phyloP scores from a whole-genome alignment of 257 asterid species.

The Lithospermum erythrorhizon region DNA sequence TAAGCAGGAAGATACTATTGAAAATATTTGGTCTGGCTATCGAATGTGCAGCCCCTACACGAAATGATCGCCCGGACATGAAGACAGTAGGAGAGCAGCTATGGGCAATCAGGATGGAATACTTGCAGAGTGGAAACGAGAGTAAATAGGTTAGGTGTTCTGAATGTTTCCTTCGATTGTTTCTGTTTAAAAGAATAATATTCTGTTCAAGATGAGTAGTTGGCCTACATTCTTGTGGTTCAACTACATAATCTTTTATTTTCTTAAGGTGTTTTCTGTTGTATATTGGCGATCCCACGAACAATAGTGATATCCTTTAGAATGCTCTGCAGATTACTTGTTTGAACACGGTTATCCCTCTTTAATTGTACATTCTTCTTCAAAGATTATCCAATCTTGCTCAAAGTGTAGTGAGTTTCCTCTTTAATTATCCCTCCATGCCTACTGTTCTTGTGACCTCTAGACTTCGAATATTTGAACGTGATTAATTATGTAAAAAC shows the following conservation, averaged over 20 bases:
- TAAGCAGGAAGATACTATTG: slow-evolving; percentile 40
- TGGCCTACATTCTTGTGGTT: background rate
- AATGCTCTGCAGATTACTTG: background rate
- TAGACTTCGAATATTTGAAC: no score
- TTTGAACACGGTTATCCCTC: background rate
- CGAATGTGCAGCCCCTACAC: slow-evolving; percentile 82
- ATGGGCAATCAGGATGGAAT: slow-evolving; percentile 90
- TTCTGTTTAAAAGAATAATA: no score
- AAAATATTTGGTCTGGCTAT: slow-evolving; percentile 73
- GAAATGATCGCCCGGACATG: slow-evolving; percentile 89
- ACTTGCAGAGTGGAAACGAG: slow-evolving; percentile 42
- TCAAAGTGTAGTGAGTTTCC: no score
- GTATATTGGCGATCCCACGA: background rate
- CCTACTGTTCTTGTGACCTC: no score
- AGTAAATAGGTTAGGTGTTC: slow-evolving; percentile 3
- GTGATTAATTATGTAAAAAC: no score
- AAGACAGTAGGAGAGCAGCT: slow-evolving; percentile 66
- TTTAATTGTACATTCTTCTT: no score
- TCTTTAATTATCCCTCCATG: no score
- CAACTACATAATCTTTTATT: background rate
- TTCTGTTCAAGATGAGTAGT: background rate
- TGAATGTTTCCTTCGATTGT: background rate
- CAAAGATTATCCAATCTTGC: no score
- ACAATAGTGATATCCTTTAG: background rate
- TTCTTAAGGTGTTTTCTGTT: background rate